Percentiles rank a stretch among this genome's conserved stretches.
Conservation (phyloP, 495 filamentous ascomycete genomes). For the Penicillium robsamsonii region DNA sequence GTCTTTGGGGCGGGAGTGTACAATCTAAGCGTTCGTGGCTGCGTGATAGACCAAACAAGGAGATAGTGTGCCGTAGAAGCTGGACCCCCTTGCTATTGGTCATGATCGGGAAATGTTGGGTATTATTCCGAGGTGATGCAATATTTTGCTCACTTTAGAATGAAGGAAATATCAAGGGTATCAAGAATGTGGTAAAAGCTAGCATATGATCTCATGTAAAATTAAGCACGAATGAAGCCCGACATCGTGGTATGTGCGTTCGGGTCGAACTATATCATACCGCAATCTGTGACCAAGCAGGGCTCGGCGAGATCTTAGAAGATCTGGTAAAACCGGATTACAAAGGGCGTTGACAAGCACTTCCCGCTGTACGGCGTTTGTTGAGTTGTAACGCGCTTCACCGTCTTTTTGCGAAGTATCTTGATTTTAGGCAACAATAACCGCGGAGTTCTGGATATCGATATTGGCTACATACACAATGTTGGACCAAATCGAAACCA, state of each 20-base stretch:
- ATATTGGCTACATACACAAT: slow-evolving; percentile 29
- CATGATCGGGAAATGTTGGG: neutral
- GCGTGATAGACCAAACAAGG: neutral
- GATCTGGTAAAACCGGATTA: neutral
- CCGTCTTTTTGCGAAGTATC: slow-evolving; percentile 29
- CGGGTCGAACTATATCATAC: neutral
- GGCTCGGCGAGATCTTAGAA: neutral
- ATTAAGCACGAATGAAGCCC: neutral
- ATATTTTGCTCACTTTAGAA: slow-evolving; percentile 7
- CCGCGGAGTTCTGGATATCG: slow-evolving; percentile 25
- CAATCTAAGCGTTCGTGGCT: slow-evolving; percentile 1
- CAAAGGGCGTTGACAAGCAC: neutral
- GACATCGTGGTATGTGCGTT: neutral
- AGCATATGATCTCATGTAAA: neutral
- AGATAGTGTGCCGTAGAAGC: neutral
- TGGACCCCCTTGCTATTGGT: slow-evolving; percentile 1
- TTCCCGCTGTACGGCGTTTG: neutral
- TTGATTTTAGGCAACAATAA: slow-evolving; percentile 18
- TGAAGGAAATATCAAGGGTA: slow-evolving; percentile 1
- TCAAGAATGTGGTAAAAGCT: neutral
- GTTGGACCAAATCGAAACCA: slow-evolving; percentile 20
- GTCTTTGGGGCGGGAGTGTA: slow-evolving; percentile 3
- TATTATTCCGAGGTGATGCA: slow-evolving; percentile 5
- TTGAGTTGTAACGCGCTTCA: slow-evolving; percentile 22
- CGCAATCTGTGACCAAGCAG: neutral